Evolutionary conservation across 768 basidiomycete genomes (phyloP), one percentile per base, ranked within the genome.

Genomic region (Podaxis mareebaensis): DNA sequence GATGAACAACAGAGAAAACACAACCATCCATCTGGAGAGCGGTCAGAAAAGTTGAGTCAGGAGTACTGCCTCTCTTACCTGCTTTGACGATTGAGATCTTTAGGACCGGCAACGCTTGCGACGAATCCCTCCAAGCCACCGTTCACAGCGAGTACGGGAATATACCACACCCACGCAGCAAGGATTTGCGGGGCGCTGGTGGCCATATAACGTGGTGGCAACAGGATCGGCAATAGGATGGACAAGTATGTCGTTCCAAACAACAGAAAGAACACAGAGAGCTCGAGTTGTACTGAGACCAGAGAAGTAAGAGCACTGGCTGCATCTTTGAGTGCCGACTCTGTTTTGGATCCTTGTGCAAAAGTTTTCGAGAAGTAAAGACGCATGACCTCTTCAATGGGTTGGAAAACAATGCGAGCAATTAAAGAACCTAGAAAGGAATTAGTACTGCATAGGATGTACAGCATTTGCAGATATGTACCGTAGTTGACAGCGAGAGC

Each of bases 401-500:
- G 97, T 68, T 98, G 96, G 71, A 99, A 96, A 26, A 96, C 71
- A 63, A 99, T 91, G 17, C 97, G 88, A 4, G 95, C 96, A 26
- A 97, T 78, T 13, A 99, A 83, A 3, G 96, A 97, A 55, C 96
- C 96, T 96, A 68, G 3, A 20, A 26, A 42, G 56, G 12, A 12
- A 36, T 5, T 11, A 53, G 57, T 33, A 30, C 30, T 11, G 26
- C 13, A n/a, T 15, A 44, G 28, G 4, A 61, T 49, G 20, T 17
- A 20, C 57, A 22, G 15, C 54, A n/a, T 26, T 8, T 46, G n/a
- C 15, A 58, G 5, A 44, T 13, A 72, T 84, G 54, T 58, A 92
- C 96, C 97, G 72, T 99, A 99, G 74, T 98, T 99, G 42, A 91
- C 90, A 12, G 97, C 96, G 12, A 99, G 81, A 0, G 96, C 96